phyloP scores from a whole-genome alignment of 1,284 basidiomycete genomes.

The Sutorius eximius region DNA sequence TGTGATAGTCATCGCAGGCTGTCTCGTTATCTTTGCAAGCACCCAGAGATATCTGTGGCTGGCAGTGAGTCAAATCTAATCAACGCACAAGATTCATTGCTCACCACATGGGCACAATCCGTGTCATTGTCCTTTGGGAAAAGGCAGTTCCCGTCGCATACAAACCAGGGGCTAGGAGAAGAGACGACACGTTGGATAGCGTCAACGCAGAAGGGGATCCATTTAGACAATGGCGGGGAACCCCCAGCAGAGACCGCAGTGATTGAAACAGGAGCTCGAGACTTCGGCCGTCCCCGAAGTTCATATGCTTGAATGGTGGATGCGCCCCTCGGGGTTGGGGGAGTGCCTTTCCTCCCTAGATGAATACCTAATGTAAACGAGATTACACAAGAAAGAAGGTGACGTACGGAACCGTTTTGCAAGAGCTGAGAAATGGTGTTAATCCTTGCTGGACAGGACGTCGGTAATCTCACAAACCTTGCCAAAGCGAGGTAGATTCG shows the following conservation, averaged over 20 bases:
- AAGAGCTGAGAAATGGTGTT: constrained; percentile 5
- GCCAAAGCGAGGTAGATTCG: background rate
- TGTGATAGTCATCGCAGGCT: constrained; percentile 22
- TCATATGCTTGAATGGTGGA: background rate
- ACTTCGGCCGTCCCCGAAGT: constrained; percentile 15
- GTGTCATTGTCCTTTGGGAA: constrained; percentile 3
- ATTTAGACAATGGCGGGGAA: constrained; percentile 19
- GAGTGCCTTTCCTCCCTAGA: constrained; percentile 3
- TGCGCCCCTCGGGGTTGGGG: background rate
- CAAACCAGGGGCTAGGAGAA: constrained; percentile 18
- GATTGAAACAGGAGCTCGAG: constrained; percentile 14
- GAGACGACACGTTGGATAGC: constrained; percentile 20
- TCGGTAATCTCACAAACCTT: constrained; percentile 14
- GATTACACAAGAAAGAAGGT: background rate
- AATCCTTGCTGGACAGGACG: background rate
- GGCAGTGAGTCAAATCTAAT: background rate
- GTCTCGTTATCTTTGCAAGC: constrained; percentile 28
- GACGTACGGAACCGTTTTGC: constrained; percentile 12
- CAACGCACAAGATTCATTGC: background rate
- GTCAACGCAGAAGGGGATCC: constrained; percentile 10
- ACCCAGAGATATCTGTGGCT: constrained; percentile 28
- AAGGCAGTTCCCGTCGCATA: constrained; percentile 24
- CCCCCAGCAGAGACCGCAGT: constrained; percentile 18
- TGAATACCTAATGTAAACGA: background rate
- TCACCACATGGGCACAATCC: constrained; percentile 25